Percentiles rank a stretch among this genome's conserved stretches.
phyloP scores from a whole-genome alignment of 768 basidiomycete species.

The Amanita subjunquillea region DNA sequence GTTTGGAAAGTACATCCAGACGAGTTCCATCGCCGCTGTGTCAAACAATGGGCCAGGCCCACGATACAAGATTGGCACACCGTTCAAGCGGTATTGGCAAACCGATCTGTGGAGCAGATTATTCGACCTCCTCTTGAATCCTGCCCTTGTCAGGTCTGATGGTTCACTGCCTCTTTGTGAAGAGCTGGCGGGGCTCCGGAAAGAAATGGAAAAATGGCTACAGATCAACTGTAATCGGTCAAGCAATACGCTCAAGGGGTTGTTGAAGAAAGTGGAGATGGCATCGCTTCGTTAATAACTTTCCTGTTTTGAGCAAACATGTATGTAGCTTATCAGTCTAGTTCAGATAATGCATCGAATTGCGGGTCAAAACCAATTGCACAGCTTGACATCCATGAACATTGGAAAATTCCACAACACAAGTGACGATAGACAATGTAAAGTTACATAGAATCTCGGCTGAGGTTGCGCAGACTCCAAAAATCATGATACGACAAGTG shows the following conservation, averaged over 20 bases:
- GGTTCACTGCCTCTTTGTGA: slow-evolving; percentile 62
- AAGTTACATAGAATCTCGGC: slow-evolving; percentile 6
- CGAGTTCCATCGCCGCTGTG: slow-evolving; percentile 35
- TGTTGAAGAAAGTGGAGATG: slow-evolving; percentile 75
- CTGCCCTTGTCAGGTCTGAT: slow-evolving; percentile 44
- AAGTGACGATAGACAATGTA: slow-evolving; percentile 11
- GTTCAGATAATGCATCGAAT: not conserved
- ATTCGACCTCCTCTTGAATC: slow-evolving; percentile 85
- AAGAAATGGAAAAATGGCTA: slow-evolving; percentile 84
- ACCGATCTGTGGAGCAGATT: slow-evolving; percentile 72
- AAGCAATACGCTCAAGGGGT: slow-evolving; percentile 67
- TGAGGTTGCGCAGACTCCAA: slow-evolving; percentile 10
- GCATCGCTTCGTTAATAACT: slow-evolving; percentile 24
- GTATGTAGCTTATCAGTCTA: slow-evolving; percentile 7
- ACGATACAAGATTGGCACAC: slow-evolving; percentile 57
- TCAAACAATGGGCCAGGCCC: slow-evolving; percentile 19
- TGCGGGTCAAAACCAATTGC: not conserved
- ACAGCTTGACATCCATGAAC: slow-evolving; percentile 10
- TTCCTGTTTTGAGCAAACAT: not conserved
- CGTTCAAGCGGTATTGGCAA: slow-evolving; percentile 96
- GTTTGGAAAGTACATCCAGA: slow-evolving; percentile 92
- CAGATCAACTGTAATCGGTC: slow-evolving; percentile 80
- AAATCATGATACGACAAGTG: slow-evolving; percentile 6
- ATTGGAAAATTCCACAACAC: slow-evolving; percentile 27
- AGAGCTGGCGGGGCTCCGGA: slow-evolving; percentile 53